Base-by-base conservation (phyloP, 805 yeast genomes). In the Zygotorulaspora sp. region DNA sequence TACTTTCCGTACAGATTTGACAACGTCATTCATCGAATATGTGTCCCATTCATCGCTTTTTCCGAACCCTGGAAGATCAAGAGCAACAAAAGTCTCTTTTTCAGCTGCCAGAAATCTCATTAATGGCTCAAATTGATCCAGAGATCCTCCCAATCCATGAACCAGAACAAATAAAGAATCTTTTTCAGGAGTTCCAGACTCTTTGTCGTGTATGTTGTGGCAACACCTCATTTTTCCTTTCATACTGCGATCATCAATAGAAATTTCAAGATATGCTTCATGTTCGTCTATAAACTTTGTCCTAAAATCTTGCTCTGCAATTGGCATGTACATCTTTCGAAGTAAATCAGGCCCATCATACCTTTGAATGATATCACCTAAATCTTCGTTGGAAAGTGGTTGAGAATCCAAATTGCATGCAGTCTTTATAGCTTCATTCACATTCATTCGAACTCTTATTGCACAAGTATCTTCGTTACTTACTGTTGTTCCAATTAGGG, bases 61-160 rank as follows among this genome's bases (percentile, higher is more conserved):
- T 3, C 97, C 97, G 59, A 86, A 86, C 0, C 97, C 97, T 1
- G 96, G 96, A 35, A 88, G 64, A 57, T 89, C 97, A 11, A 89
- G 49, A 0, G 89, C 75, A 27, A 83, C 53, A 13, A 87, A 72
- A 39, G 77, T 80, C 43, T 77, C 73, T 44, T 78, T 73, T 47
- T 75, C 78, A 22, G 81, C 65, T 47, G 84, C 74, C 35, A 76
- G 66, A 18, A 77, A 79, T 6, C 55, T 38, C 56, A 85, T 62
- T 25, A 85, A 63, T 1, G 81, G 78, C 52, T 84, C 92, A 57
- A 89, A 89, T 57, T 88, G 96, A 15, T 86, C 76, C 55, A 84
- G 66, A 50, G 80, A 90, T 2, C 97, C 97, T 1, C 97, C 97
- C 14, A 90, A 61, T 0, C 97, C 97, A 64, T 88, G 97, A 13